phyloP scores from a whole-genome alignment of 2,329 filamentous ascomycete genomes.

The Sporothrix protearum region DNA sequence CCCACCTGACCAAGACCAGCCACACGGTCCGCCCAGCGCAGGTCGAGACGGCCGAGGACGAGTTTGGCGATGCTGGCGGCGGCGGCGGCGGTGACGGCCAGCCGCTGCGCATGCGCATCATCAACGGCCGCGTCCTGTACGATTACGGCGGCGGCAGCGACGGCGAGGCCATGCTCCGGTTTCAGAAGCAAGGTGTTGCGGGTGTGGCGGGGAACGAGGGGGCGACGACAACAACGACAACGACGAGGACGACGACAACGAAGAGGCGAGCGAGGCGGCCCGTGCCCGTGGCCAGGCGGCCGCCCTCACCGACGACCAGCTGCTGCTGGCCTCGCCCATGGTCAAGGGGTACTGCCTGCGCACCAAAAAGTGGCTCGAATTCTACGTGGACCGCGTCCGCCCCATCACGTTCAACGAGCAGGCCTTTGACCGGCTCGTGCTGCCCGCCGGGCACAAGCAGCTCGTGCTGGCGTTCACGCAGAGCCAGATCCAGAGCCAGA shows the following conservation, averaged over 20 bases:
- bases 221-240: neutral
- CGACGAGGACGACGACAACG: constrained; percentile 7
- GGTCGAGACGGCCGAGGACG: constrained; percentile 21
- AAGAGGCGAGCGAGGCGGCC: constrained; percentile 14
- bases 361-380: constrained; percentile 44
- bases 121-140: neutral
- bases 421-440: constrained; percentile 41
- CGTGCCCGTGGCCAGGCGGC: constrained; percentile 11
- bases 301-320: constrained; percentile 31
- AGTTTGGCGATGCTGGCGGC: neutral
- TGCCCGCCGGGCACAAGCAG: constrained; percentile 33
- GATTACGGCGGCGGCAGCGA: neutral
- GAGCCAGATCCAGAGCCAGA: constrained; percentile 35
- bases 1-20: constrained; percentile 12
- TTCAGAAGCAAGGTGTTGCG: neutral
- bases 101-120: neutral
- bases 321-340: constrained; percentile 31
- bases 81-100: neutral
- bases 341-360: constrained; percentile 45
- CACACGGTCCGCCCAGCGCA: constrained; percentile 19
- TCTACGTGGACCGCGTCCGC: constrained; percentile 42
- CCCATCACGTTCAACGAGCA: constrained; percentile 45
- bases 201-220: too few species aligned
- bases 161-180: constrained; percentile 11
- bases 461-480: constrained; percentile 35